phyloP scores from a whole-genome alignment of 306 rosid genomes.

The Castanospermum australe region DNA sequence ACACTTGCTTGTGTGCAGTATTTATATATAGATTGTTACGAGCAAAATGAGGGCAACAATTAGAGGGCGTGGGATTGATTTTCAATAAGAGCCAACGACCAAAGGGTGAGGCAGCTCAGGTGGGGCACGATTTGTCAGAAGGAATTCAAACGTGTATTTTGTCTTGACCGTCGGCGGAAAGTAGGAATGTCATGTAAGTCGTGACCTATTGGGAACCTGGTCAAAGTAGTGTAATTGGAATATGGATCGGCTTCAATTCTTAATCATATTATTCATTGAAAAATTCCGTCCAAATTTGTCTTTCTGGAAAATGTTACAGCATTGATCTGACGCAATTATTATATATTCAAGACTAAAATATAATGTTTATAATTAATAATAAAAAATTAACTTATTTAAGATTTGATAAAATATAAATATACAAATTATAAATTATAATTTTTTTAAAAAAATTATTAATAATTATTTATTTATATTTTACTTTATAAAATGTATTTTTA shows the following conservation, averaged over 20 bases:
- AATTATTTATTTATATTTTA: too few relatives aligned
- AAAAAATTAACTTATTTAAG: too few relatives aligned
- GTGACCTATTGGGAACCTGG: slow-evolving; percentile 14
- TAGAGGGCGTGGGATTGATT: not conserved
- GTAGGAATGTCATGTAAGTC: not conserved
- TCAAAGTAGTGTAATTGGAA: slow-evolving; percentile 32
- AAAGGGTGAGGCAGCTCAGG: slow-evolving; percentile 25
- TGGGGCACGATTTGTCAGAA: not conserved
- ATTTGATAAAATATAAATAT: too few relatives aligned
- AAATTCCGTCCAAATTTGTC: not conserved
- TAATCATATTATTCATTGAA: not conserved
- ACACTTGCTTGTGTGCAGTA: not conserved
- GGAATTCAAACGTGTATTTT: slow-evolving; percentile 35
- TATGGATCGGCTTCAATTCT: not conserved
- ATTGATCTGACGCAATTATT: too few relatives aligned
- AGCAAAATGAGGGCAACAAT: not conserved
- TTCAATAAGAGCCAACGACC: slow-evolving; percentile 37
- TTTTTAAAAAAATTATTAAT: too few relatives aligned
- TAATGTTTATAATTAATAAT: too few relatives aligned
- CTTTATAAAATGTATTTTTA: too few relatives aligned
- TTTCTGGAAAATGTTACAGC: not conserved
- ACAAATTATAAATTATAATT: too few relatives aligned
- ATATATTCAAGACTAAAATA: too few relatives aligned
- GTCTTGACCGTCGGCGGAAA: slow-evolving; percentile 63
- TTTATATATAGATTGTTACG: slow-evolving; percentile 31